Conservation (phyloP, 768 basidiomycete species). For the Mycena rebaudengoi region DNA sequence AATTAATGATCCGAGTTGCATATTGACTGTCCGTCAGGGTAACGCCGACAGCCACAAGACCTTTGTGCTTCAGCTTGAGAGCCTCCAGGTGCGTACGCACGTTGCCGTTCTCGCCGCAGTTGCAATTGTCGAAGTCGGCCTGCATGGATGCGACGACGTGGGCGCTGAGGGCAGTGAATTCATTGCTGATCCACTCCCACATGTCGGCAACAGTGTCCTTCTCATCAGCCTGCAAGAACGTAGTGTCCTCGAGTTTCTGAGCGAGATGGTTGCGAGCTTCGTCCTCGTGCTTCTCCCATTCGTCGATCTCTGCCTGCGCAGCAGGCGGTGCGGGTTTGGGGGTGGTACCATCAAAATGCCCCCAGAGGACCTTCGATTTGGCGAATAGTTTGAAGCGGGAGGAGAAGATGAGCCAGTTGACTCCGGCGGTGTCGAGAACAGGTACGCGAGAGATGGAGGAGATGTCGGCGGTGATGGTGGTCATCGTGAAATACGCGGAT, state of each 20-base stretch:
- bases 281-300: slow-evolving; percentile 47
- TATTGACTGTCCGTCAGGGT: slow-evolving; percentile 7
- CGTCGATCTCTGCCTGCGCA: slow-evolving; percentile 12
- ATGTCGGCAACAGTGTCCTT: slow-evolving; percentile 36
- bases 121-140: slow-evolving; percentile 14
- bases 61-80: background rate
- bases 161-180: slow-evolving; percentile 34
- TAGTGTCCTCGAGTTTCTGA: slow-evolving; percentile 43
- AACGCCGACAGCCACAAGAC: slow-evolving; percentile 7
- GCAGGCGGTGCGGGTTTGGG: slow-evolving; percentile 20
- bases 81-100: background rate
- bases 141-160: slow-evolving; percentile 13
- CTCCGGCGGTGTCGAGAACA: slow-evolving; percentile 39
- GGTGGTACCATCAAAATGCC: slow-evolving; percentile 37
- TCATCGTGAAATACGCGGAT: slow-evolving; percentile 13
- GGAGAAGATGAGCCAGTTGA: slow-evolving; percentile 43
- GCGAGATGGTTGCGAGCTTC: slow-evolving; percentile 39
- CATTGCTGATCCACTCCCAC: slow-evolving; percentile 41
- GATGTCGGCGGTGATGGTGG: slow-evolving; percentile 30
- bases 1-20: slow-evolving; percentile 12
- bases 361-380: slow-evolving; percentile 40
- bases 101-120: slow-evolving; percentile 21
- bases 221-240: slow-evolving; percentile 32
- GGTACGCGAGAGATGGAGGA: slow-evolving; percentile 36
- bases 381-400: slow-evolving; percentile 37